Percentiles rank a stretch among this genome's conserved stretches.
phyloP scores from a whole-genome alignment of 208 protist species.

The Leptomonas pyrrhocoris region DNA sequence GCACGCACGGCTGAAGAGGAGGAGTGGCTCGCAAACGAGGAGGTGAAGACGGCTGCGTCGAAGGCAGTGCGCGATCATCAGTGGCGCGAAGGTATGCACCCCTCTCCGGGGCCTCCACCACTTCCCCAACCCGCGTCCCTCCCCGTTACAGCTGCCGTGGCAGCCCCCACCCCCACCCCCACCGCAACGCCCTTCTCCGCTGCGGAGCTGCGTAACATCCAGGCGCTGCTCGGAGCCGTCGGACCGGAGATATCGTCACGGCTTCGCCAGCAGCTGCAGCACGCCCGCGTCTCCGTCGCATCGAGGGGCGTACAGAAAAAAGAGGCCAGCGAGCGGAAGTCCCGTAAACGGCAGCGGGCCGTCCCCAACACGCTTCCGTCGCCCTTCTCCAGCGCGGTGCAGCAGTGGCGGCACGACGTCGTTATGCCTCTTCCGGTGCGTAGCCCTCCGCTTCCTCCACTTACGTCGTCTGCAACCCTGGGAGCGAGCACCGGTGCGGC shows the following conservation, averaged over 20 bases:
- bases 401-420: background rate
- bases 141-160: slow-evolving; percentile 5
- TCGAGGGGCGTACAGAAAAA: slow-evolving; percentile 10
- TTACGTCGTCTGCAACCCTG: too few relatives aligned
- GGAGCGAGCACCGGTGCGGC: too few relatives aligned
- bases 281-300: slow-evolving; percentile 37
- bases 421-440: too few relatives aligned
- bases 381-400: background rate
- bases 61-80: slow-evolving; percentile 32
- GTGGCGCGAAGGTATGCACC: background rate
- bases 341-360: slow-evolving; percentile 33
- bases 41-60: slow-evolving; percentile 23
- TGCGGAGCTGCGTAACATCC: slow-evolving; percentile 61
- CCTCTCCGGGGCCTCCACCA: background rate
- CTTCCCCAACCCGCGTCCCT: background rate
- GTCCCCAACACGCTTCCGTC: background rate
- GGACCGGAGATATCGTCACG: slow-evolving; percentile 35
- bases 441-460: too few relatives aligned
- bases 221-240: slow-evolving; percentile 52
- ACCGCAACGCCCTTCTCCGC: slow-evolving; percentile 30
- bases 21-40: slow-evolving; percentile 39
- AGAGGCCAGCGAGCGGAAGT: slow-evolving; percentile 18
- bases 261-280: slow-evolving; percentile 33
- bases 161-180: background rate
- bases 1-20: slow-evolving; percentile 46